phyloP scores from a whole-genome alignment of 306 rosid species.

The Herpetospermum pedunculosum region DNA sequence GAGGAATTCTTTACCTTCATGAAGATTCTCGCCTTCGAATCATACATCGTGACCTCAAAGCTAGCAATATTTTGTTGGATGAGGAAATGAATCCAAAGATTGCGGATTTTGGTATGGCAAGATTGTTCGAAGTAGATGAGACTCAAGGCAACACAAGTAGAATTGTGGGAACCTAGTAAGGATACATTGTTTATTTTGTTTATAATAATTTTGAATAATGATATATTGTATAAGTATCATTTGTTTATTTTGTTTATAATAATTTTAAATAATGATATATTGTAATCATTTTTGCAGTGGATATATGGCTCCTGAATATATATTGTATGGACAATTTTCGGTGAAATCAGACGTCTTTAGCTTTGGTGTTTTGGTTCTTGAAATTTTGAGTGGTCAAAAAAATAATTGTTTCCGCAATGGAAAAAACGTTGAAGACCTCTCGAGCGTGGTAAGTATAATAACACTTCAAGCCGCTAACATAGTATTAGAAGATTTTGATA shows the following conservation, averaged over 20 bases:
- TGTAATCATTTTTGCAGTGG: neutral
- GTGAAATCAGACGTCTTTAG: neutral
- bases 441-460: neutral
- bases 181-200: neutral
- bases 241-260: neutral
- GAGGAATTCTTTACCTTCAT: neutral
- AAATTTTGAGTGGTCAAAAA: neutral
- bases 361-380: neutral
- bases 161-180: conserved; percentile 1
- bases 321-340: neutral
- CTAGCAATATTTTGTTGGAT: neutral
- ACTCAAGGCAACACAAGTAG: neutral
- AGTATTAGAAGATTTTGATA: neutral
- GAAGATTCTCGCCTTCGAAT: neutral
- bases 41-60: conserved; percentile 1
- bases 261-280: neutral
- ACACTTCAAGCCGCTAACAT: neutral
- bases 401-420: neutral
- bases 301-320: neutral
- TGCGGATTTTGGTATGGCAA: neutral
- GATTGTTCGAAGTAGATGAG: neutral
- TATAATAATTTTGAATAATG: too few species aligned
- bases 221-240: too few species aligned
- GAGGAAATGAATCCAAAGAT: neutral
- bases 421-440: neutral